Conservation (phyloP, 768 basidiomycete genomes). For the Scleroderma citrinum region DNA sequence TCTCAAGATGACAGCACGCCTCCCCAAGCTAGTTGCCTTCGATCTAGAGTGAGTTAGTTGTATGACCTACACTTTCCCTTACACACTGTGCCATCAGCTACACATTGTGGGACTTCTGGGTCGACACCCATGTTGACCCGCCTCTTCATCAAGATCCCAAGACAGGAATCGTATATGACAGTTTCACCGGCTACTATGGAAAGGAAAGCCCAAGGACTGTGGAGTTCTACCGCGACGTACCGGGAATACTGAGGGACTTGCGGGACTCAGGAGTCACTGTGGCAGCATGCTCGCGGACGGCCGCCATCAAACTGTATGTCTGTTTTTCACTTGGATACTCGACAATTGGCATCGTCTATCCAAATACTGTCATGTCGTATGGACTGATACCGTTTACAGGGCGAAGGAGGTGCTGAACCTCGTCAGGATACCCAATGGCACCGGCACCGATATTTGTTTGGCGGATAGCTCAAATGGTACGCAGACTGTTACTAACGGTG, state of each 20-base stretch:
- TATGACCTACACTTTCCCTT: not conserved
- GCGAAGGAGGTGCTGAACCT: slow-evolving; percentile 71
- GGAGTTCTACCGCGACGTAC: slow-evolving; percentile 72
- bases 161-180: slow-evolving; percentile 22
- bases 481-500: slow-evolving; percentile 7
- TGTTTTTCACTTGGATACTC: not conserved
- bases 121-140: slow-evolving; percentile 68
- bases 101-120: slow-evolving; percentile 85
- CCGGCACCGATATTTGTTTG: not conserved
- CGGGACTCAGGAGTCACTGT: slow-evolving; percentile 45
- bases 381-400: slow-evolving; percentile 31
- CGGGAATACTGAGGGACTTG: slow-evolving; percentile 60
- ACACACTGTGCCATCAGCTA: slow-evolving; percentile 43
- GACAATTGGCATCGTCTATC: too few relatives aligned
- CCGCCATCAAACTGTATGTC: slow-evolving; percentile 60
- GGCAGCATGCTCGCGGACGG: slow-evolving; percentile 72
- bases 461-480: slow-evolving; percentile 12
- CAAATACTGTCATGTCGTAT: not conserved
- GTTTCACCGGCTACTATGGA: slow-evolving; percentile 1
- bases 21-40: slow-evolving; percentile 69
- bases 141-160: slow-evolving; percentile 44
- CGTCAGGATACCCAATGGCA: slow-evolving; percentile 40
- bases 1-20: slow-evolving; percentile 9
- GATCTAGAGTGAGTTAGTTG: slow-evolving; percentile 62
- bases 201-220: slow-evolving; percentile 31